phyloP scores from a whole-genome alignment of 2,329 filamentous ascomycete genomes.

The Fusarium sp. region DNA sequence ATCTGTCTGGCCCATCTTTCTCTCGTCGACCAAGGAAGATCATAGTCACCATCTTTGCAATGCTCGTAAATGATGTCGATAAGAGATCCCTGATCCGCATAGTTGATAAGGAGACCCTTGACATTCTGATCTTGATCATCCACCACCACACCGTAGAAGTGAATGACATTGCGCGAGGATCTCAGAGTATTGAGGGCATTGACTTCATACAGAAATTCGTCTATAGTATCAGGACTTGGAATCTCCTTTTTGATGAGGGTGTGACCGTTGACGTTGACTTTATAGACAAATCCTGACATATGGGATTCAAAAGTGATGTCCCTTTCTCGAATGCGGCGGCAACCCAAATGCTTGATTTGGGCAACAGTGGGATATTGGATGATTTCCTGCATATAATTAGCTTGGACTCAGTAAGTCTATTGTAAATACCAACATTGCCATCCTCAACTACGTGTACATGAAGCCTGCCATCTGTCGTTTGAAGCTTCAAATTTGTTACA shows the following conservation, averaged over 20 bases:
- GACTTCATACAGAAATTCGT: slow-evolving; percentile 97
- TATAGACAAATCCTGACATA: slow-evolving; percentile 97
- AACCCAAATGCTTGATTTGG: slow-evolving; percentile 79
- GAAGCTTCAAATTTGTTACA: slow-evolving; percentile 93
- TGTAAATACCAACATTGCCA: slow-evolving; percentile 70
- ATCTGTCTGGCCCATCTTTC: slow-evolving; percentile 94
- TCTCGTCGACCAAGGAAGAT: slow-evolving; percentile 76
- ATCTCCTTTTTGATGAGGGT: slow-evolving; percentile 97
- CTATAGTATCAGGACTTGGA: slow-evolving; percentile 91
- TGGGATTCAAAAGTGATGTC: slow-evolving; percentile 89
- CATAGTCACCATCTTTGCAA: slow-evolving; percentile 67
- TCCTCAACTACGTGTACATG: slow-evolving; percentile 99
- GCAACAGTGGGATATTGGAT: slow-evolving; percentile 83
- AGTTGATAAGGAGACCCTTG: slow-evolving; percentile 91
- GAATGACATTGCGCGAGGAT: slow-evolving; percentile 81
- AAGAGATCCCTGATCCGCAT: slow-evolving; percentile 86
- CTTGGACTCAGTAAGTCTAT: neutral
- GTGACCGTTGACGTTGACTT: slow-evolving; percentile 77
- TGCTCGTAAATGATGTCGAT: slow-evolving; percentile 92
- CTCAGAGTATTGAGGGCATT: slow-evolving; percentile 88
- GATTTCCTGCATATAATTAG: slow-evolving; percentile 72
- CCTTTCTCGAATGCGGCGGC: slow-evolving; percentile 75
- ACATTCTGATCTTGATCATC: slow-evolving; percentile 87
- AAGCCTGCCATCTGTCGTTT: slow-evolving; percentile 87
- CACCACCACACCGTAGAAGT: slow-evolving; percentile 88